These are phyloP conservation scores for Mortierella claussenii DNA, from an alignment of 192 early-diverging fungal genomes.

Conservation along the genomic window DNA sequence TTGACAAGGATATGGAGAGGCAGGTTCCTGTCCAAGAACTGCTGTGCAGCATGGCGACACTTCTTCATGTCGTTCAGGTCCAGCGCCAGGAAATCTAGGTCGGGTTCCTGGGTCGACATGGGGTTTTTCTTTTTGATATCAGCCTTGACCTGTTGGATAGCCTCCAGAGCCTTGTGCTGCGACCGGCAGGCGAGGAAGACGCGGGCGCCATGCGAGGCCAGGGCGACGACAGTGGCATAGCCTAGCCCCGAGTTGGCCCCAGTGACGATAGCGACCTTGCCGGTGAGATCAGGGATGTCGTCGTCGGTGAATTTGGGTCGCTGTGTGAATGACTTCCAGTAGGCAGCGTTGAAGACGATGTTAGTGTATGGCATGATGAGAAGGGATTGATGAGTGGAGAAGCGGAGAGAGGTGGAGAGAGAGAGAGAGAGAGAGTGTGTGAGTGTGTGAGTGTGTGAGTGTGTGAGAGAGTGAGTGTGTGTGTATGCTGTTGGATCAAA, in stretches of 20 bases:
- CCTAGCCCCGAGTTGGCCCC: slow-evolving; percentile 59
- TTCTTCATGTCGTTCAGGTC: slow-evolving; percentile 47
- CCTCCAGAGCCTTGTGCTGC: slow-evolving; percentile 14
- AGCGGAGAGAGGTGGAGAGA: too few species aligned
- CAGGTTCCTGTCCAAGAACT: slow-evolving; percentile 48
- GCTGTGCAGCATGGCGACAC: slow-evolving; percentile 37
- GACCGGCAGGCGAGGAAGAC: slow-evolving; percentile 39
- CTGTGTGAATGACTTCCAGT: slow-evolving; percentile 40
- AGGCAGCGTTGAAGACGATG: slow-evolving; percentile 29
- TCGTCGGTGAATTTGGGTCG: slow-evolving; percentile 35
- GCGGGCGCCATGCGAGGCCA: slow-evolving; percentile 34
- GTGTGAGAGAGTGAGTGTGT: too few species aligned
- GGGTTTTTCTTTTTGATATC: slow-evolving; percentile 24
- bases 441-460: too few species aligned
- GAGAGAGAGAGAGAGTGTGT: too few species aligned
- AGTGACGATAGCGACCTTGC: slow-evolving; percentile 60
- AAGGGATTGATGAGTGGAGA: too few species aligned
- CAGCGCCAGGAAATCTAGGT: slow-evolving; percentile 47
- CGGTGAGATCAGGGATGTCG: slow-evolving; percentile 52
- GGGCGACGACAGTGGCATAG: slow-evolving; percentile 33
- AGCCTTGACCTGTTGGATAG: slow-evolving; percentile 15
- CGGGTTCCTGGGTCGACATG: slow-evolving; percentile 2
- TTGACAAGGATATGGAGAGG: slow-evolving; percentile 62
- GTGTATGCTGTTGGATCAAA: too few species aligned
- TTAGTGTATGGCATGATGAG: slow-evolving; percentile 38